phyloP scores from a whole-genome alignment of 148 eudicot genomes.

The Cornus kousa region DNA sequence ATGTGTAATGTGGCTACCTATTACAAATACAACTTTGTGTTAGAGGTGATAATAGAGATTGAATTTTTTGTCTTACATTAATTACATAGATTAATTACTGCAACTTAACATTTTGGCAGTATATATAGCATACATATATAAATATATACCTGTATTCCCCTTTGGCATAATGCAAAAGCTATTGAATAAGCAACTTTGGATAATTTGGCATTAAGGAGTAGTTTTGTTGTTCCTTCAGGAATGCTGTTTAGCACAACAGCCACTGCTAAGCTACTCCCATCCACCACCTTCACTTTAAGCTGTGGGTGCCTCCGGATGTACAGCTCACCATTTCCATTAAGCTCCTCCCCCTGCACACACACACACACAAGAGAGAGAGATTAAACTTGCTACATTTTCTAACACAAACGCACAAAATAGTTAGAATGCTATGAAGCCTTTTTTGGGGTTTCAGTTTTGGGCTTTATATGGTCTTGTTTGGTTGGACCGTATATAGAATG shows the following conservation, averaged over 20 bases:
- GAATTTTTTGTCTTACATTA: background rate
- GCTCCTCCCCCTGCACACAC: constrained; percentile 21
- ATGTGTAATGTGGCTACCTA: constrained; percentile 40
- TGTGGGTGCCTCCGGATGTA: constrained; percentile 22
- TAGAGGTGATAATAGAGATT: no score
- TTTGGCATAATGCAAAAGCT: constrained; percentile 17
- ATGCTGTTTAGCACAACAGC: constrained; percentile 25
- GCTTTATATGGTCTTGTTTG: no score
- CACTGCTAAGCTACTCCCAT: constrained; percentile 27
- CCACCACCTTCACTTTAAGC: constrained; percentile 24
- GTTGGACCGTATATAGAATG: no score
- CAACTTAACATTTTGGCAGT: background rate
- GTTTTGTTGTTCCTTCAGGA: constrained; percentile 21
- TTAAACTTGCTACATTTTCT: no score
- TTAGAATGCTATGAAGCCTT: no score
- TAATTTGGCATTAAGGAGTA: constrained; percentile 18
- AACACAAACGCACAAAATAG: no score
- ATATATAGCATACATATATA: no score
- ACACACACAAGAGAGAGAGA: no score
- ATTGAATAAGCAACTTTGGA: constrained; percentile 24
- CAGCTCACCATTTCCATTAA: constrained; percentile 26
- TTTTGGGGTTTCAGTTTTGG: no score
- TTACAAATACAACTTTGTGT: background rate
- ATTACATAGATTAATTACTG: background rate
- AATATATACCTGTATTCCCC: constrained; percentile 19